Evolutionary conservation across 495 filamentous ascomycete species (phyloP).

Genomic region (Podospora tetraspora): DNA sequence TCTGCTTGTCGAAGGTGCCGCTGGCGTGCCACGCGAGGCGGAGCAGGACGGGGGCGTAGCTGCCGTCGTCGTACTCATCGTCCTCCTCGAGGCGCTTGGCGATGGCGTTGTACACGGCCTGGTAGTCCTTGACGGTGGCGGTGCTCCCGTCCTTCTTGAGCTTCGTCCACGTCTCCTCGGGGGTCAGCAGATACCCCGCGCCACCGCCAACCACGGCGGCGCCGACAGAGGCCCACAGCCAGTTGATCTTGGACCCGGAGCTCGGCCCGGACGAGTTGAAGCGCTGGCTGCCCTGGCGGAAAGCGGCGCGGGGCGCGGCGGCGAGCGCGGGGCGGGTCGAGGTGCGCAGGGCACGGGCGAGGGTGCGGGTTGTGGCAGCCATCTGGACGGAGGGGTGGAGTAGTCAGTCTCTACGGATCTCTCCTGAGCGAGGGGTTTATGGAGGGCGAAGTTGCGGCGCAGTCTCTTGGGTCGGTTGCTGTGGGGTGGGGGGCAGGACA

Average conservation of each 20-base stretch:
- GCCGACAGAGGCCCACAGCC: conserved; percentile 38
- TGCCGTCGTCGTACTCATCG: conserved; percentile 94
- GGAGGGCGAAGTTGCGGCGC: not conserved
- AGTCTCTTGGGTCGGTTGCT: not conserved
- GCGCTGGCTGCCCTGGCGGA: conserved; percentile 62
- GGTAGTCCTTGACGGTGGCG: conserved; percentile 82
- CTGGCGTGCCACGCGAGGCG: conserved; percentile 84
- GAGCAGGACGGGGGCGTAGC: conserved; percentile 85
- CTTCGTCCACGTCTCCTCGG: conserved; percentile 39
- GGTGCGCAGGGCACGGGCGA: conserved; percentile 56
- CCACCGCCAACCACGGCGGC: conserved; percentile 56
- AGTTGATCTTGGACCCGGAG: conserved; percentile 39
- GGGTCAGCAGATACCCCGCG: conserved; percentile 61
- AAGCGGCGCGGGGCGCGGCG: conserved; percentile 50
- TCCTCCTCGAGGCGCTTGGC: conserved; percentile 74
- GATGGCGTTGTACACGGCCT: conserved; percentile 90
- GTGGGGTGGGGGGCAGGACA: not conserved
- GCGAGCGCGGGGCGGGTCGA: conserved; percentile 45
- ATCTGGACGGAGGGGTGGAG: conserved; percentile 29
- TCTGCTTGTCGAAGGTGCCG: conserved; percentile 84
- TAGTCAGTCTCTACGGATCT: not conserved
- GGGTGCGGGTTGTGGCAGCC: conserved; percentile 44
- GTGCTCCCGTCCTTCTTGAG: conserved; percentile 50
- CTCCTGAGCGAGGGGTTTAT: not conserved
- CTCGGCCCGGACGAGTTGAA: conserved; percentile 70